Conservation (phyloP, 2,329 filamentous ascomycete genomes). For the Biscogniauxia sp. region DNA sequence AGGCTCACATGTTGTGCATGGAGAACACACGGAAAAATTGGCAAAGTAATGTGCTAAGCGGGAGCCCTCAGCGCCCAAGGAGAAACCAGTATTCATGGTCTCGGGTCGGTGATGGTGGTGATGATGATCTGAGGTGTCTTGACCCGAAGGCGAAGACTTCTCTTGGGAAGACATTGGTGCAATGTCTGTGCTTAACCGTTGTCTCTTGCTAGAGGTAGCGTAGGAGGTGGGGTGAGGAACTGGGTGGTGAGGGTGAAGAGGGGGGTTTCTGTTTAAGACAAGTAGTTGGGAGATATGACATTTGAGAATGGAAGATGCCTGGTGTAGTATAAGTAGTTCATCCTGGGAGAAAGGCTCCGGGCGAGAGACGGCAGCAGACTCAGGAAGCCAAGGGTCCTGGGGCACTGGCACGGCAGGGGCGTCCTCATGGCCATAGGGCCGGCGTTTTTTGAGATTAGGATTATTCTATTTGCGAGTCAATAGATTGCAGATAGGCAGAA, state of each 20-base stretch:
- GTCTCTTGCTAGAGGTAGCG: constrained; percentile 27
- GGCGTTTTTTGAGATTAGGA: constrained; percentile 43
- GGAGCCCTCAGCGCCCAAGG: constrained; percentile 27
- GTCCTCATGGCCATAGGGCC: constrained; percentile 40
- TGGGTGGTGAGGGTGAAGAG: constrained; percentile 18
- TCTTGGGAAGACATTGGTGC: constrained; percentile 25
- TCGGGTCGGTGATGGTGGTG: constrained; percentile 13
- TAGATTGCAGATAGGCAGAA: constrained; percentile 28
- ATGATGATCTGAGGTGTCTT: constrained; percentile 19
- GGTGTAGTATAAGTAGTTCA: constrained; percentile 34
- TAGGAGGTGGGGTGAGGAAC: constrained; percentile 4
- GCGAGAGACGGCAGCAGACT: constrained; percentile 24
- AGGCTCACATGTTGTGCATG: constrained; percentile 35
- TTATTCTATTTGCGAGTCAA: constrained; percentile 37
- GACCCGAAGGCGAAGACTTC: constrained; percentile 20
- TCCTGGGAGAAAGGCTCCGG: constrained; percentile 24
- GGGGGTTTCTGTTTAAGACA: constrained; percentile 31
- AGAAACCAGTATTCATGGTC: constrained; percentile 12
- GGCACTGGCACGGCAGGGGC: constrained; percentile 35
- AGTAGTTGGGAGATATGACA: constrained; percentile 30
- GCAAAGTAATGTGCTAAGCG: constrained; percentile 35
- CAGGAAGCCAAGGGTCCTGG: constrained; percentile 32
- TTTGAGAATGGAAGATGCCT: constrained; percentile 35
- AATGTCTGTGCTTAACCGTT: constrained; percentile 28
- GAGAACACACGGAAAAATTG: constrained; percentile 35